Evolutionary conservation across 179 eudicot species (phyloP).

Genomic region (Beta macrorhiza): DNA sequence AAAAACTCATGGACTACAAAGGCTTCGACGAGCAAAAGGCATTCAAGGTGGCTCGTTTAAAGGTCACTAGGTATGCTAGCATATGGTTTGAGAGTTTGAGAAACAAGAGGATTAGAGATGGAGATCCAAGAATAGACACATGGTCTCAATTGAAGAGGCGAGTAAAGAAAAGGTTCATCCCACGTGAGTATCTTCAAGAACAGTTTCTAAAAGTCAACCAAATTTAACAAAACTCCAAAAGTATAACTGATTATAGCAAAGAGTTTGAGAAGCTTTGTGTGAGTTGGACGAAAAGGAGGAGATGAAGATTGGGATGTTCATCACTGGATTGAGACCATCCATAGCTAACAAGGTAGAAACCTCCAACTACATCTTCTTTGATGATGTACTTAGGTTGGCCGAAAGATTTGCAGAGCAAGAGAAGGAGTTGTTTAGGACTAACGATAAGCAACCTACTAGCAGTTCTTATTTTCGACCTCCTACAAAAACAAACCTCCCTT

Average conservation of each 20-base stretch:
- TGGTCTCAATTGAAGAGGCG: neutral
- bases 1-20: neutral
- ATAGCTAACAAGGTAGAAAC: neutral
- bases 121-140: neutral
- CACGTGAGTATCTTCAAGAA: too few relatives aligned
- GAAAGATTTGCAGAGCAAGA: neutral
- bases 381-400: neutral
- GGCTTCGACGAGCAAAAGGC: neutral
- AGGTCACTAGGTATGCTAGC: too few relatives aligned
- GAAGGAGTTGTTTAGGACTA: neutral
- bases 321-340: neutral
- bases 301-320: neutral
- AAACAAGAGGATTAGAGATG: neutral
- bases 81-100: too few relatives aligned
- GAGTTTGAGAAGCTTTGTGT: neutral
- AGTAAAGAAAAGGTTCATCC: neutral
- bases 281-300: neutral
- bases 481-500: too few relatives aligned
- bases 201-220: too few relatives aligned
- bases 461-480: neutral
- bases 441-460: neutral
- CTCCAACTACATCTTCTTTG: neutral
- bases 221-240: too few relatives aligned
- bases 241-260: neutral
- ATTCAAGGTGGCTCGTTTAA: too few relatives aligned